Evolutionary conservation across 352 stramenopile genomes (phyloP), one percentile per base, ranked within the genome.

Genomic region (Pythium angustatum): DNA sequence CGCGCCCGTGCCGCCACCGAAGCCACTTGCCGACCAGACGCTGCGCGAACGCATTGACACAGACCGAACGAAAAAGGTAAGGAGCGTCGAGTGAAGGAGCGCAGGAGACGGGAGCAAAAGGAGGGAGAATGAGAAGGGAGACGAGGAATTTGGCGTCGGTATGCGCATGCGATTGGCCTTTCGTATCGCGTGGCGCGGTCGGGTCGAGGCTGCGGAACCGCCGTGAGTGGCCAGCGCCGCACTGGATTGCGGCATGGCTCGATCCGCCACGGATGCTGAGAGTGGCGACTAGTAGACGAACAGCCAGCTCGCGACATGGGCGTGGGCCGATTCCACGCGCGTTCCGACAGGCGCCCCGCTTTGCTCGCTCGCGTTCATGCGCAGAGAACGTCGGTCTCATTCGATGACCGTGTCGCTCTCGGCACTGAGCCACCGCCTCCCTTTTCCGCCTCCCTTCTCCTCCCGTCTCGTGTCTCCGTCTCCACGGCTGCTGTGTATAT

Each of bases 191-290:
- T 19, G 38, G 38, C 38, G 12, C 36, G 36, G 51, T 44, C 34
- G 34, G 51, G 34, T 58, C 34, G 34, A 58, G 48, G 36, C 22
- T 8, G 34, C 24, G 19, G 33, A 58, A 36, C 49, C n/a, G 22
- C 6, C 14, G 27, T 36, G 22, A 58, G 51, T 58, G 49, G 56
- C 45, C 56, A 63, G 56, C 56, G 31, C 30, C 15, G 58, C 58
- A 47, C 58, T 64, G 58, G 58, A 64, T 64, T 34, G 57, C 47
- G 47, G 34, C 33, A 64, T 64, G 58, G 47, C 58, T 58, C 36
- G 47, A 51, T 44, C 57, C 30, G 21, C 57, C 33, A 22, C 33
- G 22, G n/a, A n/a, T n/a, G n/a, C n/a, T n/a, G n/a, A n/a, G n/a
- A n/a, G n/a, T n/a, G n/a, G n/a, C n/a, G n/a, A n/a, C n/a, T n/a